Evolutionary conservation across 306 rosid species (phyloP).

Genomic region (Vicia sativa): DNA sequence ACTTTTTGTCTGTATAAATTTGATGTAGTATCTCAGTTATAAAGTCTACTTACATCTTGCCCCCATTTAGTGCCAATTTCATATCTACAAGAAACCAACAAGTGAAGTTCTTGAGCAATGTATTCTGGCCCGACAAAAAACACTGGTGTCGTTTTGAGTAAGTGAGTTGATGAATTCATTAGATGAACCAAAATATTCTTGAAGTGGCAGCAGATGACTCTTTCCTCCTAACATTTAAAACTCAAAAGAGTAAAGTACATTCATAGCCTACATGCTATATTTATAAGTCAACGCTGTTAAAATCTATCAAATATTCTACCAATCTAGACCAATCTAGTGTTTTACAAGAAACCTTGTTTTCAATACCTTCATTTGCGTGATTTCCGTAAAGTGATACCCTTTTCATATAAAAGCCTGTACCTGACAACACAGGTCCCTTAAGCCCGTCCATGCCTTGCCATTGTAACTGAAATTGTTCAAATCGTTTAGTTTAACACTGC

Average conservation of each 20-base stretch:
- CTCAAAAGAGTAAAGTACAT: background rate
- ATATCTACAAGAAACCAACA: constrained; percentile 61
- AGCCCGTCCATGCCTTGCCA: constrained; percentile 67
- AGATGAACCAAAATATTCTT: constrained; percentile 55
- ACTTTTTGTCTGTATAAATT: constrained; percentile 16
- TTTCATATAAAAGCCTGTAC: constrained; percentile 63
- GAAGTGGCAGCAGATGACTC: constrained; percentile 43
- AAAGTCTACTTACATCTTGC: constrained; percentile 47
- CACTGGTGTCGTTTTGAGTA: constrained; percentile 29
- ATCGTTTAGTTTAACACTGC: background rate
- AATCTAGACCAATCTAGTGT: background rate
- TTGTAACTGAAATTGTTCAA: constrained; percentile 35
- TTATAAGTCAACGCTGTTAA: background rate
- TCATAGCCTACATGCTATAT: constrained; percentile 19
- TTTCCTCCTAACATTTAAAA: constrained; percentile 36
- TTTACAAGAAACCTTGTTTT: constrained; percentile 22
- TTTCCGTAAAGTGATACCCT: constrained; percentile 53
- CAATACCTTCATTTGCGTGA: constrained; percentile 44
- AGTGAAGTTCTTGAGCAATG: constrained; percentile 41
- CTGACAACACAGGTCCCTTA: constrained; percentile 61
- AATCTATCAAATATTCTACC: too few relatives aligned
- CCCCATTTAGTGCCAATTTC: constrained; percentile 71
- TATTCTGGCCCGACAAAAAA: constrained; percentile 4
- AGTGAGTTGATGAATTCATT: constrained; percentile 60
- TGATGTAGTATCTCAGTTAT: background rate